These are phyloP conservation scores for Taphrina flavorubra DNA, from an alignment of 1,139 yeast genomes.

Conservation along the genomic window DNA sequence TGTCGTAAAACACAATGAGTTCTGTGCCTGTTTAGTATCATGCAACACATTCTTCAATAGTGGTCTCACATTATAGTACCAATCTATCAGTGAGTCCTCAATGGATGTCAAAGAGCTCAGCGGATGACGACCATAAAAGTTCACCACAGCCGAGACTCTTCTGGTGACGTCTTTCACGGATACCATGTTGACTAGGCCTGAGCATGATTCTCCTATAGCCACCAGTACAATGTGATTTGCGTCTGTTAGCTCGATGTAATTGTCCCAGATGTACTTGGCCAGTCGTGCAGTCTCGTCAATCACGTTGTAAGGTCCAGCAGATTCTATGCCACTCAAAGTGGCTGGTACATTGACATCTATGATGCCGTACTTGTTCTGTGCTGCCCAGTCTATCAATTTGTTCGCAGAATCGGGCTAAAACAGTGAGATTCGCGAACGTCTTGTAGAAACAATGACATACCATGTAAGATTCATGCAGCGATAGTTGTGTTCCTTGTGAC, in stretches of 20 bases:
- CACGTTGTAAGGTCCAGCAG: constrained; percentile 60
- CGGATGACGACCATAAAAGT: constrained; percentile 31
- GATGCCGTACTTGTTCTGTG: constrained; percentile 68
- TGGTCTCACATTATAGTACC: constrained; percentile 34
- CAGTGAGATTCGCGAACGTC: not conserved
- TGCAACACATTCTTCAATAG: not conserved
- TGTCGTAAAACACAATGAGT: constrained; percentile 24
- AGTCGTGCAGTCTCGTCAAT: constrained; percentile 73
- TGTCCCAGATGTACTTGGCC: constrained; percentile 84
- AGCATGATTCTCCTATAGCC: constrained; percentile 89
- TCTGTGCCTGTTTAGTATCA: constrained; percentile 6
- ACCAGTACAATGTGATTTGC: constrained; percentile 75
- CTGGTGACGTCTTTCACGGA: constrained; percentile 38
- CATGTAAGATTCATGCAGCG: constrained; percentile 64
- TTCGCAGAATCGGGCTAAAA: constrained; percentile 61
- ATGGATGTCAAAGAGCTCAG: constrained; percentile 27
- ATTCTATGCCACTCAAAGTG: constrained; percentile 49
- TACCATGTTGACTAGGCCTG: constrained; percentile 81
- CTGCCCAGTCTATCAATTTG: constrained; percentile 66
- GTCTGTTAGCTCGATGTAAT: constrained; percentile 68
- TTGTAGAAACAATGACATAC: not conserved
- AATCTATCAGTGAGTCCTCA: constrained; percentile 33
- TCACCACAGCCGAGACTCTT: constrained; percentile 36
- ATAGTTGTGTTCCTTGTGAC: constrained; percentile 78
- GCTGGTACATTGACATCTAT: constrained; percentile 82